phyloP scores from a whole-genome alignment of 139 green algal species.

The Mesostigma viride region DNA sequence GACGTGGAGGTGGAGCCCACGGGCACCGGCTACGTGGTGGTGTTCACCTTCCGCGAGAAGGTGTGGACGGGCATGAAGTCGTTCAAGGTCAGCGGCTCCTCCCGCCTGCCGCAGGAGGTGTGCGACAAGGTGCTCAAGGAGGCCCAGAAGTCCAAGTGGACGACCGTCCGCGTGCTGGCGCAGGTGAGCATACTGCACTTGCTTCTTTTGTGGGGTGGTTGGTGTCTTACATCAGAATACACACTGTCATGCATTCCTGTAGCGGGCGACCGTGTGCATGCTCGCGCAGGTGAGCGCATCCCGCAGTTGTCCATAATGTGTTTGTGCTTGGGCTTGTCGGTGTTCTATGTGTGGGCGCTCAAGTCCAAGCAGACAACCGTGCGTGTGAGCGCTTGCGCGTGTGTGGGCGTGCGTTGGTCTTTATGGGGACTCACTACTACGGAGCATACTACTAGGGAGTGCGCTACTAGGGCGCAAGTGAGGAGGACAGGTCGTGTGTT shows the following conservation, averaged over 20 bases:
- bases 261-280: too few species aligned
- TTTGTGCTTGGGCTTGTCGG: too few species aligned
- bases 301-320: too few species aligned
- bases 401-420: too few species aligned
- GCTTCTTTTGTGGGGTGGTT: neutral
- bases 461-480: too few species aligned
- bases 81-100: conserved; percentile 43
- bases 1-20: conserved; percentile 43
- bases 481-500: too few species aligned
- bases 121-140: conserved; percentile 24
- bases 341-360: too few species aligned
- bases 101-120: conserved; percentile 36
- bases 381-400: too few species aligned
- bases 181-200: neutral
- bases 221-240: neutral
- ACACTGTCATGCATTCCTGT: neutral
- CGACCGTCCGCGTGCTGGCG: conserved; percentile 19
- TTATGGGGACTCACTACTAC: too few species aligned
- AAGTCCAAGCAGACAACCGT: too few species aligned
- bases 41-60: conserved; percentile 52
- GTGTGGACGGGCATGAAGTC: conserved; percentile 41
- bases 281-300: too few species aligned
- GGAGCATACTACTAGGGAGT: too few species aligned
- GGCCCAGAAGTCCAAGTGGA: neutral
- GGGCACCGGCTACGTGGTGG: conserved; percentile 31